phyloP scores from a whole-genome alignment of 345 rosid genomes.

The Ceriops decandra region DNA sequence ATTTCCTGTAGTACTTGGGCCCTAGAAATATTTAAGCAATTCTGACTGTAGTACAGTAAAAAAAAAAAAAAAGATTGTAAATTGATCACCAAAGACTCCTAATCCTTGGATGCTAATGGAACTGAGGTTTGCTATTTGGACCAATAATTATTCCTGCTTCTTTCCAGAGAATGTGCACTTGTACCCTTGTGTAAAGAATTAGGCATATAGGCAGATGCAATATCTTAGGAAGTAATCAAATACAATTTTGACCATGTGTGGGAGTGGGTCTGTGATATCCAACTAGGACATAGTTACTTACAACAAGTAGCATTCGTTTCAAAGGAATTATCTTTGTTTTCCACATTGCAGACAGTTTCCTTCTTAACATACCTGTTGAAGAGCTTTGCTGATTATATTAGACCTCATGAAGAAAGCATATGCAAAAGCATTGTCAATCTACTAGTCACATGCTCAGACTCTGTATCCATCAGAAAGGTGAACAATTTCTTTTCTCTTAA shows the following conservation, averaged over 20 bases:
- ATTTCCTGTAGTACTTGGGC: not conserved
- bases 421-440: constrained; percentile 95
- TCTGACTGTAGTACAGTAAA: not conserved
- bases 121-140: not conserved
- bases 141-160: not conserved
- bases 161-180: no score
- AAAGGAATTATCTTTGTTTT: constrained; percentile 2
- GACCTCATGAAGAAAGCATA: constrained; percentile 96
- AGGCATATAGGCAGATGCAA: not conserved
- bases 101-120: not conserved
- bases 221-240: not conserved
- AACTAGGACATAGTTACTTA: no score
- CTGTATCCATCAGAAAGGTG: constrained; percentile 94
- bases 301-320: not conserved
- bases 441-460: constrained; percentile 97
- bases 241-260: not conserved
- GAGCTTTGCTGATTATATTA: constrained; percentile 91
- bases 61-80: not conserved
- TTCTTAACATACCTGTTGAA: constrained; percentile 92
- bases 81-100: not conserved
- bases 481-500: constrained; percentile 10
- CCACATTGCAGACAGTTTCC: constrained; percentile 80
- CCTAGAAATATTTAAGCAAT: not conserved
- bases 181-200: not conserved
- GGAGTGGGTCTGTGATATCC: no score